Base-by-base conservation (phyloP, 108 stramenopile species). In the Nitzschia putrida region DNA sequence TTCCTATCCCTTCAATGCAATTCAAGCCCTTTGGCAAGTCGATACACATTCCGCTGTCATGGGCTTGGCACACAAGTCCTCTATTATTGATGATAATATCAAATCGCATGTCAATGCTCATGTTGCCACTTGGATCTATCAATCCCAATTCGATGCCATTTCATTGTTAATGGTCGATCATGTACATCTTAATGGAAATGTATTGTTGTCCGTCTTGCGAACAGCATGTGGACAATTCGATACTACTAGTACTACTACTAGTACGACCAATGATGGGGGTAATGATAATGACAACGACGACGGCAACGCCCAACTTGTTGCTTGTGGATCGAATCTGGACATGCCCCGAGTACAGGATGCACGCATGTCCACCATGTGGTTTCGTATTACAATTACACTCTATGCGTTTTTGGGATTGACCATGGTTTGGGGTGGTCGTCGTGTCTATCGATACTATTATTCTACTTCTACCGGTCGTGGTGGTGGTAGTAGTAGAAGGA, bases 1-100 rank as follows among this genome's bases (percentile, higher is more conserved):
- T 25, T 63, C 69, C 42, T 85, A 81, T 75, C 90, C 89, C 2
- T 83, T 91, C 66, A 85, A 85, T 64, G 85, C 83, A 61, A 81
- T 88, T n/a, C 90, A 91, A 66, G 85, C 83, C 6, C 68, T 88
- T 23, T 91, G 90, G 87, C 90, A 91, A 68, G 85, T 91, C 0
- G 85, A 86, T 61, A 57, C 80, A 13, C 52, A 58, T 21, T 75
- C 85, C 0, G 85, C 83, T 5, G 81, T 77, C 2, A 43, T 82
- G 13, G 90, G 90, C 25, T 47, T 88, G 50, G 61, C 73, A 14
- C 85, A 83, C 58, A 63, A 80, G 1, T 80, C 83, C 8, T 83
- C 85, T 14, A 60, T 91, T 23, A 66, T 91, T 0, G 84, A 88
- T 24, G 87, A 91, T 69, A 88, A 86, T 64, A 71, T 75, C 49